These are phyloP conservation scores for Alternaria sp. DNA, from an alignment of 2,329 filamentous ascomycete species.

Conservation along the genomic window DNA sequence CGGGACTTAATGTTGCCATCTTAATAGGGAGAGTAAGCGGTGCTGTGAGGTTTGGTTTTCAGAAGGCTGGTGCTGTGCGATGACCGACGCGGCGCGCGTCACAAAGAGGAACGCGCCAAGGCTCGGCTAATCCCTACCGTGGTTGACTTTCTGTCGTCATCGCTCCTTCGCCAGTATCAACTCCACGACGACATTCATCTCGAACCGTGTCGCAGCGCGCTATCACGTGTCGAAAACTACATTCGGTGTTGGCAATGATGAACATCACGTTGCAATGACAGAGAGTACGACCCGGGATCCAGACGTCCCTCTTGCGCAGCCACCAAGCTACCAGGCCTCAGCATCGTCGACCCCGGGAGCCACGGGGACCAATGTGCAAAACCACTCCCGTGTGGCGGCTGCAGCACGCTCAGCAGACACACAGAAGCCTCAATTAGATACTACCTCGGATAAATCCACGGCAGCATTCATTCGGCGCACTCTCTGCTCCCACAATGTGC, in stretches of 20 bases:
- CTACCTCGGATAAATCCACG: slow-evolving; percentile 78
- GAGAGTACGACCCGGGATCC: slow-evolving; percentile 31
- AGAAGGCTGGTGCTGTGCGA: neutral
- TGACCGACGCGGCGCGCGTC: neutral
- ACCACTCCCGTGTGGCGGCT: slow-evolving; percentile 21
- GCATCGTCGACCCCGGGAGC: slow-evolving; percentile 14
- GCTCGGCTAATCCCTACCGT: slow-evolving; percentile 21
- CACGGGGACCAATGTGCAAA: slow-evolving; percentile 18
- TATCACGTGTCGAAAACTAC: slow-evolving; percentile 15
- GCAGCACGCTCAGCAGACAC: slow-evolving; percentile 25
- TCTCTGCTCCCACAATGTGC: slow-evolving; percentile 72
- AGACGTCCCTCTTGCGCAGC: slow-evolving; percentile 27
- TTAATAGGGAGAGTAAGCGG: neutral
- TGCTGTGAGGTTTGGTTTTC: neutral
- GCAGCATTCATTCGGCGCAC: slow-evolving; percentile 79
- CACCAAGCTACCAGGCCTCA: slow-evolving; percentile 27
- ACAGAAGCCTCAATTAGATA: slow-evolving; percentile 40
- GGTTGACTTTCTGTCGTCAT: slow-evolving; percentile 23
- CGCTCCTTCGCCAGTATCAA: slow-evolving; percentile 9
- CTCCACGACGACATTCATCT: slow-evolving; percentile 12
- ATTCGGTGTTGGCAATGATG: slow-evolving; percentile 19
- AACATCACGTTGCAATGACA: slow-evolving; percentile 31
- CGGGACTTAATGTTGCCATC: neutral
- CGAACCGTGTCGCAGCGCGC: slow-evolving; percentile 12
- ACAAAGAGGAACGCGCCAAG: slow-evolving; percentile 18